These are phyloP conservation scores for Barbarea vulgaris DNA, from an alignment of 345 rosid genomes.

Conservation along the genomic window DNA sequence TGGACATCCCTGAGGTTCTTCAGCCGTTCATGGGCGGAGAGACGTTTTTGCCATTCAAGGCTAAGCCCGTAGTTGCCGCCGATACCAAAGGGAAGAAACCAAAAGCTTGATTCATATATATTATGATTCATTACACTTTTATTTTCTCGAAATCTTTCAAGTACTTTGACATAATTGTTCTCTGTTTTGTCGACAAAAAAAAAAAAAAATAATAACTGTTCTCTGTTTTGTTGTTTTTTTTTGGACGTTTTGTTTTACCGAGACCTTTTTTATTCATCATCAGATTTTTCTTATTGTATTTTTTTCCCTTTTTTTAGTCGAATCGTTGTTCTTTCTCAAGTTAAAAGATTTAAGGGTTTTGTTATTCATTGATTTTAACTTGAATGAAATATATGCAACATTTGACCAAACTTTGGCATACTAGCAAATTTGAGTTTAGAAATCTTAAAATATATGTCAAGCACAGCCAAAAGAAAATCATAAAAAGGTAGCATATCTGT, in stretches of 20 bases:
- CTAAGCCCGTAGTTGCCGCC: constrained; percentile 52
- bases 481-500: not conserved
- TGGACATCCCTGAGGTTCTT: constrained; percentile 74
- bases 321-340: not conserved
- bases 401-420: not conserved
- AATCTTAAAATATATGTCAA: not conserved
- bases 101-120: constrained; percentile 40
- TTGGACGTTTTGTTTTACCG: not conserved
- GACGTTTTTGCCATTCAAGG: constrained; percentile 76
- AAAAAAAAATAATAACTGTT: no score
- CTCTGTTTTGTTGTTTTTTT: not conserved
- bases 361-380: not conserved
- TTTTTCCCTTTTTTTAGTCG: not conserved
- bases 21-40: constrained; percentile 72
- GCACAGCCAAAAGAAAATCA: not conserved
- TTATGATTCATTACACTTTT: not conserved
- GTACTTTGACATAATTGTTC: not conserved
- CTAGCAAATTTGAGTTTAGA: not conserved
- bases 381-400: not conserved
- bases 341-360: not conserved
- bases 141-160: not conserved
- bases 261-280: not conserved
- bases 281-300: constrained; percentile 27
- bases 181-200: not conserved
- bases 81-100: constrained; percentile 54